Evolutionary conservation across 257 asterid genomes (phyloP).

Genomic region (Capsicum baccatum): DNA sequence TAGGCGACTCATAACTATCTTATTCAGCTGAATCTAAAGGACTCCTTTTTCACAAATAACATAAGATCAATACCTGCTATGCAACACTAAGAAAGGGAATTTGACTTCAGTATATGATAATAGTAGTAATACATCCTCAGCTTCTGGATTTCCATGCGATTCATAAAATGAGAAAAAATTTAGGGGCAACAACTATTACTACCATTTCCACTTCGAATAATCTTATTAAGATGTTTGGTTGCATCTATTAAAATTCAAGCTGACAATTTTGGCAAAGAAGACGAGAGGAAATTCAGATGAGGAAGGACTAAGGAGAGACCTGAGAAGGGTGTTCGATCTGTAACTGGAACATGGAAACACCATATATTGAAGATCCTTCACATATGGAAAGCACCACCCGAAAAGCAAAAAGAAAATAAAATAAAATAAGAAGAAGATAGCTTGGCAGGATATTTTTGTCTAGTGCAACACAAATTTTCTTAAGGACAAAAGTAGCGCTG

Average conservation of each 20-base stretch:
- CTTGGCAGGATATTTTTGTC: constrained; percentile 13
- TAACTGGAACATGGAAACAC: constrained; percentile 87
- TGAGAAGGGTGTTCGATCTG: constrained; percentile 67
- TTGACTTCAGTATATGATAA: neutral
- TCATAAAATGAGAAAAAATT: neutral
- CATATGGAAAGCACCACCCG: neutral
- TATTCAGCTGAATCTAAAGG: neutral
- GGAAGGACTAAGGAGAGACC: constrained; percentile 47
- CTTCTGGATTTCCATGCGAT: neutral
- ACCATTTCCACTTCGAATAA: neutral
- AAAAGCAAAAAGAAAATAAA: constrained; percentile 21
- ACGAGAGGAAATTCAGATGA: constrained; percentile 6
- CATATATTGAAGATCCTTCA: constrained; percentile 75
- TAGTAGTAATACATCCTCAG: neutral
- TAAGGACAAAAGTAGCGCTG: neutral
- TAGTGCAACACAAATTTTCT: neutral
- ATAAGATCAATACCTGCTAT: constrained; percentile 6
- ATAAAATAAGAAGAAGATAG: neutral
- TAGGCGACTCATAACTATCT: constrained; percentile 16
- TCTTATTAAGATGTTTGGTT: neutral
- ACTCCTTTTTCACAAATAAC: neutral
- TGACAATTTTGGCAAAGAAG: neutral
- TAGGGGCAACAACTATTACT: neutral
- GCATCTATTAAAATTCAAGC: neutral
- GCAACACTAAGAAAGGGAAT: constrained; percentile 21